Conservation (phyloP, 2,329 filamentous ascomycete species). For the Aspergillus neotritici region DNA sequence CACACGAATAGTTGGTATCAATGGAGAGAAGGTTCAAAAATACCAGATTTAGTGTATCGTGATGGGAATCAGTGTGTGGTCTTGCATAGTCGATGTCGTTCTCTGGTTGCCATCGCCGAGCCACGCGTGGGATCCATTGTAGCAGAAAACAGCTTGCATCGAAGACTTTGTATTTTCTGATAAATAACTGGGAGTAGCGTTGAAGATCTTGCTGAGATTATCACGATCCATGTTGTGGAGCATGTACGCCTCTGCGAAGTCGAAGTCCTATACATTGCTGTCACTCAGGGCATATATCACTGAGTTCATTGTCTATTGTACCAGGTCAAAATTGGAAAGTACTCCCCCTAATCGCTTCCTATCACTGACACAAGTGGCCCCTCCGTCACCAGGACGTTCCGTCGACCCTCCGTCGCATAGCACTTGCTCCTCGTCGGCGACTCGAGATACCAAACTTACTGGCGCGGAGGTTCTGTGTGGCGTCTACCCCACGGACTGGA, state of each 20-base stretch:
- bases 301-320: not conserved
- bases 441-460: not conserved
- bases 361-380: not conserved
- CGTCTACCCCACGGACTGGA: not conserved
- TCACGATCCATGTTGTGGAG: constrained; percentile 63
- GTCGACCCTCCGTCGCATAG: not conserved
- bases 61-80: constrained; percentile 66
- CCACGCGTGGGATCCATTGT: constrained; percentile 4
- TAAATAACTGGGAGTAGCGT: constrained; percentile 60
- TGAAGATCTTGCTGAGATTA: constrained; percentile 64
- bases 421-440: not conserved
- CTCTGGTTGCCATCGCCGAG: constrained; percentile 51
- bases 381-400: not conserved
- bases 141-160: constrained; percentile 7
- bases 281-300: no score
- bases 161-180: constrained; percentile 54
- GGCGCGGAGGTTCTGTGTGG: not conserved
- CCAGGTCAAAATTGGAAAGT: constrained; percentile 2
- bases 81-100: constrained; percentile 56
- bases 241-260: constrained; percentile 69
- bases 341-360: constrained; percentile 1
- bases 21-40: constrained; percentile 21
- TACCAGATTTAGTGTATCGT: constrained; percentile 56
- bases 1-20: constrained; percentile 49
- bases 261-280: constrained; percentile 50